Conservation (phyloP, 306 rosid species). For the Datisca glomerata region DNA sequence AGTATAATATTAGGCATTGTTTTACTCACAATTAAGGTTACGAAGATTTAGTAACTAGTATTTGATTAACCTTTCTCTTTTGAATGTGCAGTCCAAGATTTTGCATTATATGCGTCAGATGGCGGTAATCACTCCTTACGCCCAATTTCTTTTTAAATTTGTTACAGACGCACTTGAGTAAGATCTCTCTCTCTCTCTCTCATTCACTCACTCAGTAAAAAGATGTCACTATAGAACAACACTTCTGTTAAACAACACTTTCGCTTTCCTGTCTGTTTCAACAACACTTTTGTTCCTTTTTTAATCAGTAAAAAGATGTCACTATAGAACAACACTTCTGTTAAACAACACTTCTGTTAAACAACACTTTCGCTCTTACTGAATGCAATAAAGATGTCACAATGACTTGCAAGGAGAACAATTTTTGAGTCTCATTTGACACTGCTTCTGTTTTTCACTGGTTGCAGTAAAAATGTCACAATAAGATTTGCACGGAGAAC, state of each 20-base stretch:
- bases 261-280: too few relatives aligned
- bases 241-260: too few relatives aligned
- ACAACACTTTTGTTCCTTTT: too few relatives aligned
- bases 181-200: slow-evolving; percentile 22
- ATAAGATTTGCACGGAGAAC: slow-evolving; percentile 89
- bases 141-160: slow-evolving; percentile 74
- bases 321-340: too few relatives aligned
- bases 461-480: slow-evolving; percentile 71
- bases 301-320: too few relatives aligned
- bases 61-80: slow-evolving; percentile 13
- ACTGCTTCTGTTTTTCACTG: slow-evolving; percentile 9
- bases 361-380: too few relatives aligned
- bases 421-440: slow-evolving; percentile 15
- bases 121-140: slow-evolving; percentile 67
- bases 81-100: slow-evolving; percentile 69
- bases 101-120: slow-evolving; percentile 96
- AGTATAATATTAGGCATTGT: too few relatives aligned
- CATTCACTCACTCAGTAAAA: not conserved
- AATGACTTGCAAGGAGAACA: too few relatives aligned
- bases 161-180: slow-evolving; percentile 76
- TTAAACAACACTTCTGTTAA: too few relatives aligned
- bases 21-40: not conserved
- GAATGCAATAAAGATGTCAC: too few relatives aligned
- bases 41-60: not conserved
- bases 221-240: too few relatives aligned